These are phyloP conservation scores for Bullera alba DNA, from an alignment of 768 basidiomycete genomes.

Conservation along the genomic window DNA sequence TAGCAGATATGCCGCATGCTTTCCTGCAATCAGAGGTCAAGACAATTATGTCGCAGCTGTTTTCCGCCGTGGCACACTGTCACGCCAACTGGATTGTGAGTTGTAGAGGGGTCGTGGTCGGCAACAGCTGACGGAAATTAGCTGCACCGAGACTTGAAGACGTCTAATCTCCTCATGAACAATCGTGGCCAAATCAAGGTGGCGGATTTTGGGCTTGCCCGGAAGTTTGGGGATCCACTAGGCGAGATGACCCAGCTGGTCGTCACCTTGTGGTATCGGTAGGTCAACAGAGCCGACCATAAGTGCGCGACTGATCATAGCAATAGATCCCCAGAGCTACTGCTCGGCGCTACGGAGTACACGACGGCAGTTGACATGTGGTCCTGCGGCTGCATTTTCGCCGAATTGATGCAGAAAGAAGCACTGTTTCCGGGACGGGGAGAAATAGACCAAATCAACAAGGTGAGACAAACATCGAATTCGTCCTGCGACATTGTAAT, in stretches of 20 bases:
- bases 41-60: constrained; percentile 84
- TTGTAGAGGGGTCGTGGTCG: neutral
- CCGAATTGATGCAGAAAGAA: constrained; percentile 87
- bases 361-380: constrained; percentile 96
- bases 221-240: constrained; percentile 92
- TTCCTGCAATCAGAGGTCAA: constrained; percentile 98
- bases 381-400: constrained; percentile 98
- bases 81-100: constrained; percentile 84
- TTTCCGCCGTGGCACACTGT: constrained; percentile 88
- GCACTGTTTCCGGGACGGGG: constrained; percentile 96
- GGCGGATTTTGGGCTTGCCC: constrained; percentile 93
- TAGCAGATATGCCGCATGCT: constrained; percentile 89
- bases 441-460: constrained; percentile 82
- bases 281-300: constrained; percentile 40
- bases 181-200: constrained; percentile 98
- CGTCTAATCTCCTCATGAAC: constrained; percentile 96
- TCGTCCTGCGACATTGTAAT: neutral
- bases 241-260: constrained; percentile 97
- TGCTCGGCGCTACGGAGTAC: constrained; percentile 86
- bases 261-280: constrained; percentile 99
- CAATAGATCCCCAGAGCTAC: constrained; percentile 65
- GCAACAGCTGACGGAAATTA: constrained; percentile 3
- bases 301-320: too few species aligned
- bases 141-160: constrained; percentile 93
- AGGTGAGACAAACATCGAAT: constrained; percentile 48